phyloP scores from a whole-genome alignment of 192 early-diverging fungal species.

The Gryganskiella cystojenkinii region DNA sequence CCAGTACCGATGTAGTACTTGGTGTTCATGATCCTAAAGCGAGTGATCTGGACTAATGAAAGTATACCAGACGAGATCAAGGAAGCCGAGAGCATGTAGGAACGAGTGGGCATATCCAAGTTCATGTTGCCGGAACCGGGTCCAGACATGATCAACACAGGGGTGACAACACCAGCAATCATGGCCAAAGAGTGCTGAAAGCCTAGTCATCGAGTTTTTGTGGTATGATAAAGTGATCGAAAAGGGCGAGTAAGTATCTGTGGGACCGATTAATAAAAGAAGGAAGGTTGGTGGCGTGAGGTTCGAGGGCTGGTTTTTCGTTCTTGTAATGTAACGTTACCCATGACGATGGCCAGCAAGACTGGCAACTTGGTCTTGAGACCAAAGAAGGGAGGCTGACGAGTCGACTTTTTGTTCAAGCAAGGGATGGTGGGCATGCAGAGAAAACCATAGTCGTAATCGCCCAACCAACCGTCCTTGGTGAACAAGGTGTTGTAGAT shows the following conservation, averaged over 20 bases:
- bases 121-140: slow-evolving; percentile 57
- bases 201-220: slow-evolving; percentile 9
- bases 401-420: slow-evolving; percentile 32
- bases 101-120: slow-evolving; percentile 35
- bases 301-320: too few relatives aligned
- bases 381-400: slow-evolving; percentile 60
- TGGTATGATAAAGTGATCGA: too few relatives aligned
- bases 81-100: slow-evolving; percentile 60
- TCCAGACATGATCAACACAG: slow-evolving; percentile 57
- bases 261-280: not conserved
- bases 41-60: slow-evolving; percentile 57
- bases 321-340: slow-evolving; percentile 31
- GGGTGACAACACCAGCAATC: slow-evolving; percentile 60
- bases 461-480: slow-evolving; percentile 58
- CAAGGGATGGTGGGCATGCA: slow-evolving; percentile 57
- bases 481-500: slow-evolving; percentile 44
- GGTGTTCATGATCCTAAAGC: slow-evolving; percentile 55
- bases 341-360: slow-evolving; percentile 57
- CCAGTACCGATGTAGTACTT: slow-evolving; percentile 62
- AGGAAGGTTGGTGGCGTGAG: not conserved
- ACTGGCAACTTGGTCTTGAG: slow-evolving; percentile 57
- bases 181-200: slow-evolving; percentile 45
- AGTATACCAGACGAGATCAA: slow-evolving; percentile 59
- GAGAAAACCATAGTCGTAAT: slow-evolving; percentile 54
- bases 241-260: not conserved